Conservation (phyloP, 495 filamentous ascomycete species). For the Tetracladium marchalianum region DNA sequence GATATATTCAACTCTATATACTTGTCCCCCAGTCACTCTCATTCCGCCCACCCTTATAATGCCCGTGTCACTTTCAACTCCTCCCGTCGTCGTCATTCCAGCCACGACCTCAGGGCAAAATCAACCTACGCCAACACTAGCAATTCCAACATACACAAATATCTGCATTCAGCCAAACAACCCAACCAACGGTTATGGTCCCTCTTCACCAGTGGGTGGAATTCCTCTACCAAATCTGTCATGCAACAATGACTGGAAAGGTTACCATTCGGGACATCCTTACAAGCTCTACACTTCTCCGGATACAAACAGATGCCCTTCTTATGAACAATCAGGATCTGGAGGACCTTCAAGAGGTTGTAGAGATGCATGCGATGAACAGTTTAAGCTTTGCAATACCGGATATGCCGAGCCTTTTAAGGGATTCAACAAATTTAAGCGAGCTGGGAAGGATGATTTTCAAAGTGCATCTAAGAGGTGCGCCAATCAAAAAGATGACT, state of each 20-base stretch:
- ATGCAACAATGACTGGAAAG: slow-evolving; percentile 34
- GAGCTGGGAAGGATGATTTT: slow-evolving; percentile 15
- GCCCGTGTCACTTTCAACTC: slow-evolving; percentile 1
- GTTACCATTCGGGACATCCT: slow-evolving; percentile 23
- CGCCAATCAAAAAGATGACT: slow-evolving; percentile 30
- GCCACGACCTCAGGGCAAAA: slow-evolving; percentile 3
- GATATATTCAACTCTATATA: too few relatives aligned
- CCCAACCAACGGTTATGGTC: slow-evolving; percentile 25
- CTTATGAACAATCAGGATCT: slow-evolving; percentile 21
- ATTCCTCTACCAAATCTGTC: slow-evolving; percentile 36
- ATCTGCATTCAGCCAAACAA: slow-evolving; percentile 35
- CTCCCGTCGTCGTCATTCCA: slow-evolving; percentile 3
- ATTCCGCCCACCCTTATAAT: slow-evolving; percentile 23
- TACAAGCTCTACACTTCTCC: slow-evolving; percentile 37
- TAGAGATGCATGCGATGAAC: slow-evolving; percentile 36
- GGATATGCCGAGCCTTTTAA: slow-evolving; percentile 35
- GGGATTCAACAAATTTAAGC: slow-evolving; percentile 7
- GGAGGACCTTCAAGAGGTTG: slow-evolving; percentile 24
- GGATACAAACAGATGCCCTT: slow-evolving; percentile 27
- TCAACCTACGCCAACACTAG: slow-evolving; percentile 15
- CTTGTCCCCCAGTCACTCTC: slow-evolving; percentile 20
- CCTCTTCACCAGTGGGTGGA: slow-evolving; percentile 33
- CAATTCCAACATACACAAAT: slow-evolving; percentile 31
- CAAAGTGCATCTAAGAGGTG: slow-evolving; percentile 27
- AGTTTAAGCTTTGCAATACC: slow-evolving; percentile 33